phyloP scores from a whole-genome alignment of 257 asterid species.

The Solanum piurae region DNA sequence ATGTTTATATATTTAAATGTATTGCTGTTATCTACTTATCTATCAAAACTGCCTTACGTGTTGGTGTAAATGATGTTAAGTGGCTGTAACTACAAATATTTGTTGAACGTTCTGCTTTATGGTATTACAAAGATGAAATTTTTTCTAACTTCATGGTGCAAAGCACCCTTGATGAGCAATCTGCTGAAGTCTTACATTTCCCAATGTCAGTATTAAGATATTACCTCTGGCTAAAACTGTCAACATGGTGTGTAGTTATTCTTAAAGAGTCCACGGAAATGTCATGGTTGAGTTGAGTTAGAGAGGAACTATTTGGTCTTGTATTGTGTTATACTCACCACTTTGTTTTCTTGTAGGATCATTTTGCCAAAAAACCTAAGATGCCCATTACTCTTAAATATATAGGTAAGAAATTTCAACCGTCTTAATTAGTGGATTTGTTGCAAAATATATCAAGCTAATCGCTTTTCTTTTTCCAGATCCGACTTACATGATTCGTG shows the following conservation, averaged over 20 bases:
- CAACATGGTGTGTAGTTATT: not conserved
- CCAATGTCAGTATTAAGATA: not conserved
- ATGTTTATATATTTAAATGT: not conserved
- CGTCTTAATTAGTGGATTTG: not conserved
- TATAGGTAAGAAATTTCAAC: slow-evolving; percentile 38
- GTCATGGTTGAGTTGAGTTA: not conserved
- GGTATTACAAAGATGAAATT: not conserved
- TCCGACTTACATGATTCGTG: slow-evolving; percentile 76
- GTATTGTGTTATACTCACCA: not conserved
- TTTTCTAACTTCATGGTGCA: not conserved
- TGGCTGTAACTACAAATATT: not conserved
- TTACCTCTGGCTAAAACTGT: not conserved
- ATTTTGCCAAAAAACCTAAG: slow-evolving; percentile 25
- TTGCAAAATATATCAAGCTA: not conserved
- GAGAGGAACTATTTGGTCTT: slow-evolving; percentile 2
- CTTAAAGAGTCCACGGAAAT: not conserved
- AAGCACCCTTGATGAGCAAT: not conserved
- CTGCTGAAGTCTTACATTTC: not conserved
- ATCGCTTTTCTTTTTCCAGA: slow-evolving; percentile 22
- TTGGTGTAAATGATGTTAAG: not conserved
- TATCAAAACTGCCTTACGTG: not conserved
- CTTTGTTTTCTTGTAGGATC: slow-evolving; percentile 25
- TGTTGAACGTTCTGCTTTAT: not conserved
- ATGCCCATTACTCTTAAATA: slow-evolving; percentile 45
- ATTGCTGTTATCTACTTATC: not conserved